A percentile compares a stretch with the other conserved stretches of the same genome.
phyloP scores from a whole-genome alignment of 495 filamentous ascomycete species.

The Saxispiralis lemnorum region DNA sequence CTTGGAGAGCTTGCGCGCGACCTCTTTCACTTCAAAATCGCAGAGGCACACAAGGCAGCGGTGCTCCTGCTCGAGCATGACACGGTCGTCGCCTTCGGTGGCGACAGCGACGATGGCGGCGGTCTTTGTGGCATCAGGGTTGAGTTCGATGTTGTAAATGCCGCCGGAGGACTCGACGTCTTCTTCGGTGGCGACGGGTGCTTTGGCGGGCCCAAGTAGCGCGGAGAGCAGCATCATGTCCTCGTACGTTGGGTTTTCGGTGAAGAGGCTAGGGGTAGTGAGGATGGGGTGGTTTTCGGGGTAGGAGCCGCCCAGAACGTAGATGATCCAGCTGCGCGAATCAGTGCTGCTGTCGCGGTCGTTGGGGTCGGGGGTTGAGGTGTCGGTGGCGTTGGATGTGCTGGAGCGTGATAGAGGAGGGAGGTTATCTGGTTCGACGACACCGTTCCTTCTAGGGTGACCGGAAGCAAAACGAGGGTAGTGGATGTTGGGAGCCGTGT shows the following conservation, averaged over 20 bases:
- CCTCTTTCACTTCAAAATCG: conserved; percentile 50
- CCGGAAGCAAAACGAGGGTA: conserved; percentile 42
- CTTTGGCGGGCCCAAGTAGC: conserved; percentile 55
- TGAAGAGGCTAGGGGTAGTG: conserved; percentile 59
- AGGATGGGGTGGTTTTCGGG: conserved; percentile 62
- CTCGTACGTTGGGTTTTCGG: conserved; percentile 63
- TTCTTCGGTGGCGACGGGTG: conserved; percentile 49
- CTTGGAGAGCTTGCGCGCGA: conserved; percentile 43
- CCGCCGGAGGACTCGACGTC: conserved; percentile 51
- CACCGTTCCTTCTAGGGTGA: conserved; percentile 44
- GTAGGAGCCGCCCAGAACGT: conserved; percentile 59
- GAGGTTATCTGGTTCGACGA: conserved; percentile 44
- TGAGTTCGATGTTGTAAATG: conserved; percentile 17
- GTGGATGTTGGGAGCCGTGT: conserved; percentile 15
- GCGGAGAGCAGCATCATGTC: conserved; percentile 62
- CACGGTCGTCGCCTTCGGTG: conserved; percentile 26
- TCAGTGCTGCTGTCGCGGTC: conserved; percentile 11
- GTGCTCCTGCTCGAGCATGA: conserved; percentile 38
- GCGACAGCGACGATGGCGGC: conserved; percentile 32
- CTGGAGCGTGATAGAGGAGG: conserved; percentile 29
- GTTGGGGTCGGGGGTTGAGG: conserved; percentile 6
- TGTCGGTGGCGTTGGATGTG: conserved; percentile 13
- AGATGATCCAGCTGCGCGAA: conserved; percentile 56
- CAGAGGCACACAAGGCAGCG: conserved; percentile 56
- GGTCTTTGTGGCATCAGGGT: conserved; percentile 24